A percentile compares a stretch with the other conserved stretches of the same genome.
phyloP scores from a whole-genome alignment of 352 stramenopile genomes.

The Pythium myriotylum region DNA sequence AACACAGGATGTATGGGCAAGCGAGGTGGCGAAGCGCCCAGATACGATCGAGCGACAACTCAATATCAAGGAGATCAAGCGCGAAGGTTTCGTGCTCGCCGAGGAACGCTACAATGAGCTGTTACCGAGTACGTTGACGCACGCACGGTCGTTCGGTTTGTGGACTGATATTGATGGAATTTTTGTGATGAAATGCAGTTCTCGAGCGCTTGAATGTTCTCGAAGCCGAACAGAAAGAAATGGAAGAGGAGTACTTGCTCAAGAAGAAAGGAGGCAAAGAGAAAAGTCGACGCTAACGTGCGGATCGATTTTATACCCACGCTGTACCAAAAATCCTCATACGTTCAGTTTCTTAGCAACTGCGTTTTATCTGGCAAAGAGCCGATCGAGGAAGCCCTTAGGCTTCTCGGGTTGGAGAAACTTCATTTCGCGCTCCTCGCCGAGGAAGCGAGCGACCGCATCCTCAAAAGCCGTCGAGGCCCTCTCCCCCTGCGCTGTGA shows the following conservation, averaged over 20 bases:
- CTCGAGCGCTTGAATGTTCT: conserved; percentile 80
- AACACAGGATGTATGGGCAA: conserved; percentile 72
- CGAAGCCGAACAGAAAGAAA: conserved; percentile 78
- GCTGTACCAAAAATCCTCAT: neutral
- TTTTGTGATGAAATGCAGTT: conserved; percentile 39
- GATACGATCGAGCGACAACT: conserved; percentile 73
- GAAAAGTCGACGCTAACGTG: conserved; percentile 52
- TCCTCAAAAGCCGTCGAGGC: conserved; percentile 85
- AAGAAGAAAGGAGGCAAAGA: conserved; percentile 82
- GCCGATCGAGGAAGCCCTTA: conserved; percentile 75
- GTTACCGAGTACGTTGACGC: conserved; percentile 53
- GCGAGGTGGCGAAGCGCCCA: conserved; percentile 54
- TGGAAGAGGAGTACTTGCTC: conserved; percentile 70
- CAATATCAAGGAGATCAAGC: conserved; percentile 87
- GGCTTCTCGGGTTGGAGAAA: conserved; percentile 86
- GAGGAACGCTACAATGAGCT: conserved; percentile 83
- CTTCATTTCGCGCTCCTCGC: conserved; percentile 84
- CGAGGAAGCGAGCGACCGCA: conserved; percentile 90
- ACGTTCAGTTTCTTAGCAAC: neutral
- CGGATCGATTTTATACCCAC: neutral
- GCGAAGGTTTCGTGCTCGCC: conserved; percentile 74
- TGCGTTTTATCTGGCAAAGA: conserved; percentile 54
- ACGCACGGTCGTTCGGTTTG: neutral
- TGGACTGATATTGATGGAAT: conserved; percentile 13
- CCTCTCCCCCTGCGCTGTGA: conserved; percentile 72